Evolutionary conservation across 352 stramenopile genomes (phyloP), one percentile per base, ranked within the genome.

Genomic region (Phytophthora sp.): DNA sequence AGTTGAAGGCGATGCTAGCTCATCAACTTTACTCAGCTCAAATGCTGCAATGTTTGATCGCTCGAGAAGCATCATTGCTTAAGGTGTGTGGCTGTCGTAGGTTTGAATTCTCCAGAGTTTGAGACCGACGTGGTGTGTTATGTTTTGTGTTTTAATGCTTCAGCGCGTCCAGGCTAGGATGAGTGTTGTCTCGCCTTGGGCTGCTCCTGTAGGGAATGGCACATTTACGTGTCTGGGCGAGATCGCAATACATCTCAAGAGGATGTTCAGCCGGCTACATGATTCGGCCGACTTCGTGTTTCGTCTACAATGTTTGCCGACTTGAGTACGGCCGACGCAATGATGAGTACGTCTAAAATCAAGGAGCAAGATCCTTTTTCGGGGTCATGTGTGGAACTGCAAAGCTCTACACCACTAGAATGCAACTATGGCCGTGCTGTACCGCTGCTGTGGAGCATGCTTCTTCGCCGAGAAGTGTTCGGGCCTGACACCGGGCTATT

Each of bases 371-470:
- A 69, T 27, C 31, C 54, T 4, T 34, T 60, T 11, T 28, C 37
- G 37, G 54, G 53, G 12, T 15, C 38, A 3, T 65, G 61, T 23
- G 46, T 69, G 26, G 61, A 69, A 38, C 1, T 59, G 18, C 31
- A 56, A 1, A 65, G 54, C 28, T 54, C 39, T 13, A 66, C 48
- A 3, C 62, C 62, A 10, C 27, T 70, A 3, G 12, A 28, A 11
- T 54, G 54, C 31, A 56, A 24, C n/a, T 35, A 31, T 12, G 20
- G 41, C 5, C 38, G 3, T 12, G 41, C 54, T n/a, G 52, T 9
- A 6, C 27, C 42, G 15, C 24, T 68, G 11, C 7, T 68, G 35
- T 68, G 59, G 59, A 24, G 42, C 1, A 68, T 68, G 59, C 39
- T 68, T 13, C n/a, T 68, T 12, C 27, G 12, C 3, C 52, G 49